These are phyloP conservation scores for Fusarium floridanum DNA, from an alignment of 2,329 filamentous ascomycete genomes.

Conservation along the genomic window DNA sequence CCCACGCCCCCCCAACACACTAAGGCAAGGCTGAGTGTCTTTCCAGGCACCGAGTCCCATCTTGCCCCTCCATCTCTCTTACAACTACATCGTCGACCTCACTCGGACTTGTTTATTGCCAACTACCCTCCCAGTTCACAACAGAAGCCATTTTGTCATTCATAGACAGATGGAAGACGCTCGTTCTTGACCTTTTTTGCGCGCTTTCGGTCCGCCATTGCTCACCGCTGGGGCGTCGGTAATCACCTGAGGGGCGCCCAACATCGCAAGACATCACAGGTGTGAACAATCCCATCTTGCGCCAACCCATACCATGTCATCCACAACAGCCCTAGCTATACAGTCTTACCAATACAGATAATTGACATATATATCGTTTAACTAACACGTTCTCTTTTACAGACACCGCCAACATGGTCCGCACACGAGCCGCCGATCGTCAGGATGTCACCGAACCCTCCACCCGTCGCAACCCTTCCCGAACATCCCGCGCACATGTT, in stretches of 20 bases:
- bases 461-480: constrained; percentile 43
- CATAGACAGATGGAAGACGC: neutral
- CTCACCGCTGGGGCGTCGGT: neutral
- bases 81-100: constrained; percentile 34
- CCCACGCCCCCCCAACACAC: constrained; percentile 11
- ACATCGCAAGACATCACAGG: constrained; percentile 21
- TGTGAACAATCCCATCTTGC: constrained; percentile 31
- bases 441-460: constrained; percentile 18
- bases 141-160: neutral
- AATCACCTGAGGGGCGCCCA: constrained; percentile 7
- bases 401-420: constrained; percentile 43
- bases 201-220: neutral
- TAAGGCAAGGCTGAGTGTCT: constrained; percentile 38
- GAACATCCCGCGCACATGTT: constrained; percentile 24
- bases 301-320: constrained; percentile 12
- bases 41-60: constrained; percentile 30
- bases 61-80: constrained; percentile 44
- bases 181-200: neutral
- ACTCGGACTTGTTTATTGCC: constrained; percentile 8
- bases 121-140: neutral
- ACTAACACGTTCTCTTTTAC: constrained; percentile 21
- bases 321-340: neutral
- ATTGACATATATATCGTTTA: neutral
- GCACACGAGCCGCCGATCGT: constrained; percentile 44
- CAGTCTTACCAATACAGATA: too few relatives aligned